Evolutionary conservation across 768 basidiomycete species (phyloP).

Genomic region (Tricholoma matsutake): DNA sequence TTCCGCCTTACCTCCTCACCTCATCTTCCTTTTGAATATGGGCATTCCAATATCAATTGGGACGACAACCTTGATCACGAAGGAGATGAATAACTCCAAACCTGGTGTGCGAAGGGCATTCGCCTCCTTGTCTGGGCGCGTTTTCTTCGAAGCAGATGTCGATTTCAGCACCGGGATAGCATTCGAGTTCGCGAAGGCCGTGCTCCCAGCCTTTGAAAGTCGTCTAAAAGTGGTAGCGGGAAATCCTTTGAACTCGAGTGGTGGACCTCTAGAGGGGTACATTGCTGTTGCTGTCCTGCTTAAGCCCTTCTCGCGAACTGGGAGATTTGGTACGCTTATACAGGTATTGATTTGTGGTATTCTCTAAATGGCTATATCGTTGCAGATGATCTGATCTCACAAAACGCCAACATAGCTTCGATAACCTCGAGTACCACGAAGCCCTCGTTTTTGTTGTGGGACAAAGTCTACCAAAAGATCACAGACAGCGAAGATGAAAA

Average conservation of each 20-base stretch:
- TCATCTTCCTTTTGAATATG: conserved; percentile 47
- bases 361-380: conserved; percentile 3
- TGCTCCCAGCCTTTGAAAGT: conserved; percentile 64
- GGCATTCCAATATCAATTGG: conserved; percentile 40
- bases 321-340: conserved; percentile 48
- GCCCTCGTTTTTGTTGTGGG: conserved; percentile 84
- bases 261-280: conserved; percentile 83
- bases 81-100: conserved; percentile 72
- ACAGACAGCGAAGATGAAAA: conserved; percentile 56
- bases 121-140: conserved; percentile 55
- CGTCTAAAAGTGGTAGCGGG: conserved; percentile 62
- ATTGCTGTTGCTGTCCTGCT: conserved; percentile 68
- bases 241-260: conserved; percentile 56
- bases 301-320: conserved; percentile 51
- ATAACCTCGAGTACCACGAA: conserved; percentile 54
- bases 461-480: conserved; percentile 80
- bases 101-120: conserved; percentile 57
- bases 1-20: conserved; percentile 53
- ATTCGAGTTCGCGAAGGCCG: conserved; percentile 46
- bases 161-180: conserved; percentile 41
- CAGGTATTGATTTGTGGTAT: background rate
- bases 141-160: conserved; percentile 48
- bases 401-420: conserved; percentile 45
- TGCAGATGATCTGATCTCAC: conserved; percentile 44
- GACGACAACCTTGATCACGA: conserved; percentile 48